Conservation (phyloP, 2,329 filamentous ascomycete genomes). For the Alternaria viburni region DNA sequence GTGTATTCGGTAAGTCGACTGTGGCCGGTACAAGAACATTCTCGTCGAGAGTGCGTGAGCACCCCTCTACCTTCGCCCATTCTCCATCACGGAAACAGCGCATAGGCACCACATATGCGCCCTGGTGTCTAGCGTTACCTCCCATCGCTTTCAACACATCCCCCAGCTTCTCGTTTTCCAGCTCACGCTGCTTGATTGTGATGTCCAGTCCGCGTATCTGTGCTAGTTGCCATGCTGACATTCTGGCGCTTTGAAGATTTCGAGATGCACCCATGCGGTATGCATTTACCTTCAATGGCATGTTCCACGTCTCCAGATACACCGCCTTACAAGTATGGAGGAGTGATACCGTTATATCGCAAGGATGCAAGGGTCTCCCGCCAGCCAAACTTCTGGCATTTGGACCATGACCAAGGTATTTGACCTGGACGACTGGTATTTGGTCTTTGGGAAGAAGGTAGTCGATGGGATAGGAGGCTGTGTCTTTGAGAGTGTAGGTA, state of each 20-base stretch:
- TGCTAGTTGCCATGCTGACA: slow-evolving; percentile 23
- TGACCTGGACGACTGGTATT: neutral
- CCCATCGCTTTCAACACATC: slow-evolving; percentile 4
- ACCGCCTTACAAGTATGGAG: slow-evolving; percentile 27
- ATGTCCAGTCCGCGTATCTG: slow-evolving; percentile 23
- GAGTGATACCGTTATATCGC: slow-evolving; percentile 17
- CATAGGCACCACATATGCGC: slow-evolving; percentile 14
- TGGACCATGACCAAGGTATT: neutral
- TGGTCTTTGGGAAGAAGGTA: neutral
- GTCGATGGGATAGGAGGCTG: slow-evolving; percentile 5
- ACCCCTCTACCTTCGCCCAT: neutral
- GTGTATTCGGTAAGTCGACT: neutral
- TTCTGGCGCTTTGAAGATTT: neutral
- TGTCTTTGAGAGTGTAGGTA: slow-evolving; percentile 20
- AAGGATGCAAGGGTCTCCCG: neutral
- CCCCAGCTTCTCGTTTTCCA: slow-evolving; percentile 13
- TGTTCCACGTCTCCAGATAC: slow-evolving; percentile 27
- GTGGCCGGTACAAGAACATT: neutral
- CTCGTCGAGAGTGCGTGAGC: neutral
- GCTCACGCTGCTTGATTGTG: slow-evolving; percentile 10
- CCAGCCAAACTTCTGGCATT: neutral
- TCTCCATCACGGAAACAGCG: neutral
- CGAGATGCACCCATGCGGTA: neutral
- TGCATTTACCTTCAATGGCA: slow-evolving; percentile 22
- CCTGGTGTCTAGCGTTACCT: slow-evolving; percentile 4